phyloP scores from a whole-genome alignment of 208 protist genomes.

The Endotrypanum monterogeii region DNA sequence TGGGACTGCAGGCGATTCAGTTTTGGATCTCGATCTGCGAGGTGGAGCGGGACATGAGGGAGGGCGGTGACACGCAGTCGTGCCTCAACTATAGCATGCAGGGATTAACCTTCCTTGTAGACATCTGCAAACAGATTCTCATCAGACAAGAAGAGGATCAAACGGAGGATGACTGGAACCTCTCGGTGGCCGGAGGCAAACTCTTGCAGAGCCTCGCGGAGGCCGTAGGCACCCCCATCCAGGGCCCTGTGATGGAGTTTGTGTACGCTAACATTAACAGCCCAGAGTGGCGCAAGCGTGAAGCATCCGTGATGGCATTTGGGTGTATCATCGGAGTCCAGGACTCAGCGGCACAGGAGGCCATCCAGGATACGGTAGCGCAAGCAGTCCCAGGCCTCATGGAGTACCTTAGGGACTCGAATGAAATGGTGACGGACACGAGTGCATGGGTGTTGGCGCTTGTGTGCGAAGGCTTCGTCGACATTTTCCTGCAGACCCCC shows the following conservation, averaged over 20 bases:
- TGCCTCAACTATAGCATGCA: slow-evolving; percentile 87
- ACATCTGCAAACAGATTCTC: slow-evolving; percentile 88
- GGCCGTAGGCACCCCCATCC: slow-evolving; percentile 65
- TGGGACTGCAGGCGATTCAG: slow-evolving; percentile 95
- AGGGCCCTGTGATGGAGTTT: slow-evolving; percentile 93
- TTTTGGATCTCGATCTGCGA: slow-evolving; percentile 98
- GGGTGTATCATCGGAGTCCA: slow-evolving; percentile 96
- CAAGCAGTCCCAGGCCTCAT: slow-evolving; percentile 90
- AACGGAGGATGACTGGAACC: slow-evolving; percentile 94
- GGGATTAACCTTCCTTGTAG: slow-evolving; percentile 82
- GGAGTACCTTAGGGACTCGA: slow-evolving; percentile 79
- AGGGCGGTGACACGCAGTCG: slow-evolving; percentile 44
- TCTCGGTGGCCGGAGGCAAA: slow-evolving; percentile 92
- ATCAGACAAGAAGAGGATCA: slow-evolving; percentile 93
- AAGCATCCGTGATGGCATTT: slow-evolving; percentile 96
- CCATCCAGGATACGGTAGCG: slow-evolving; percentile 87
- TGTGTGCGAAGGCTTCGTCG: slow-evolving; percentile 92
- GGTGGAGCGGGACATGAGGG: slow-evolving; percentile 87
- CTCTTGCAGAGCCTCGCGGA: slow-evolving; percentile 90
- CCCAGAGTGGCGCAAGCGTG: slow-evolving; percentile 93
- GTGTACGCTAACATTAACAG: slow-evolving; percentile 93
- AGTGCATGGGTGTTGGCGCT: slow-evolving; percentile 94
- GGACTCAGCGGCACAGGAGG: slow-evolving; percentile 42
- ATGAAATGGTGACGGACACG: slow-evolving; percentile 92
- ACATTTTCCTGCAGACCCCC: slow-evolving; percentile 64